Conservation (phyloP, 164 flowering plant species). For the Santalum album region DNA sequence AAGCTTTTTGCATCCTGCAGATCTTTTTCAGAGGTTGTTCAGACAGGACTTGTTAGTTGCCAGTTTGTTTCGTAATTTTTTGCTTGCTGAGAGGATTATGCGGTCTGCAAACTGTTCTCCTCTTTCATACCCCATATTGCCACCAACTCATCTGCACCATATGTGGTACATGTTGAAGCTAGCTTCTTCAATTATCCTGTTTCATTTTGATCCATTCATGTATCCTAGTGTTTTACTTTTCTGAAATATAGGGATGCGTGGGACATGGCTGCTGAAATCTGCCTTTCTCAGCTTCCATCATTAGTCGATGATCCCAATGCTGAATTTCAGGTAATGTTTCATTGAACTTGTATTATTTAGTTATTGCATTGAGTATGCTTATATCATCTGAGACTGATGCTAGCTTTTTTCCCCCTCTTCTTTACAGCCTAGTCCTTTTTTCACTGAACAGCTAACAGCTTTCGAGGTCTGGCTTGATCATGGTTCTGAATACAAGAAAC, state of each 20-base stretch:
- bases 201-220: not conserved
- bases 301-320: constrained; percentile 71
- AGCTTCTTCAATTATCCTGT: not conserved
- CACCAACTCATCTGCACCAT: constrained; percentile 97
- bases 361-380: not conserved
- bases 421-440: constrained; percentile 91
- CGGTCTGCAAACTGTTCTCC: constrained; percentile 98
- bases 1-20: constrained; percentile 39
- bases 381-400: not conserved
- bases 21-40: constrained; percentile 87
- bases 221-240: constrained; percentile 5
- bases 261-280: constrained; percentile 99
- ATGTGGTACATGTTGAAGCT: constrained; percentile 69
- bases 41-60: constrained; percentile 96
- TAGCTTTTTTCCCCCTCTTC: not conserved
- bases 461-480: constrained; percentile 99
- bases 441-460: constrained; percentile 89
- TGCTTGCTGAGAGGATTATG: constrained; percentile 98
- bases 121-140: constrained; percentile 80
- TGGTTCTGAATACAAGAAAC: constrained; percentile 87
- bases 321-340: constrained; percentile 64
- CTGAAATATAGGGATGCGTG: constrained; percentile 80
- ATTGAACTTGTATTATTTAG: not conserved
- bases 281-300: constrained; percentile 82
- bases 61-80: constrained; percentile 84